Evolutionary conservation across 495 filamentous ascomycete genomes (phyloP), one percentile per base, ranked within the genome.

Genomic region (Bacidia gigantensis): DNA sequence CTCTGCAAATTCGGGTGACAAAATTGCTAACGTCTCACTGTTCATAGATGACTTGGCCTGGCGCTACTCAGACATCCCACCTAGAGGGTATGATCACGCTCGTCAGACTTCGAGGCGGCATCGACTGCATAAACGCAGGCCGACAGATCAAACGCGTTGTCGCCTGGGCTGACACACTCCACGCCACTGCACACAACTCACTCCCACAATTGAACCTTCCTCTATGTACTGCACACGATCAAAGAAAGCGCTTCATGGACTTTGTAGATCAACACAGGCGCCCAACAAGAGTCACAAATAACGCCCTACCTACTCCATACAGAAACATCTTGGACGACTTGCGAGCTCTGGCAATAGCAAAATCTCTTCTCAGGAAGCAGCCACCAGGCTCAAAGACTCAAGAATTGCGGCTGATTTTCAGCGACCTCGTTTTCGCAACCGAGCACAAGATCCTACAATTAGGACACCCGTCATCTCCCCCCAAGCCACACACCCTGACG

Each of bases 41-140:
- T 26, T 18, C 25, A 35, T 18, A 49, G 46, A 29, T 49, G 23
- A 22, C 14, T 9, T 49, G 22, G 46, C 46, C 23, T 11, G 12
- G 23, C 21, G 26, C 32, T n/a, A 49, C 21, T 26, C 46, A 49
- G 32, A 49, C 46, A 49, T 49, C 46, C 5, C 46, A 35, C 32
- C 20, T 35, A 24, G 22, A 49, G 18, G 46, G 46, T n/a, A 25
- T 49, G 46, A 14, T 49, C 26, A 49, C 46, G 46, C 46, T 49
- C 17, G 46, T 49, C 26, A 29, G 46, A 18, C 46, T 49, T 35
- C 46, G 46, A 26, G 46, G 46, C 17, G 46, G 46, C 26, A 24
- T 49, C 17, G 23, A 35, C n/a, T 22, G 22, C 2, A 49, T 17
- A 29, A 18, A 24, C 23, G 18, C 26, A 22, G 17, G 9, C 39